phyloP scores from a whole-genome alignment of 192 early-diverging fungal species.

The Piromyces finnis region DNA sequence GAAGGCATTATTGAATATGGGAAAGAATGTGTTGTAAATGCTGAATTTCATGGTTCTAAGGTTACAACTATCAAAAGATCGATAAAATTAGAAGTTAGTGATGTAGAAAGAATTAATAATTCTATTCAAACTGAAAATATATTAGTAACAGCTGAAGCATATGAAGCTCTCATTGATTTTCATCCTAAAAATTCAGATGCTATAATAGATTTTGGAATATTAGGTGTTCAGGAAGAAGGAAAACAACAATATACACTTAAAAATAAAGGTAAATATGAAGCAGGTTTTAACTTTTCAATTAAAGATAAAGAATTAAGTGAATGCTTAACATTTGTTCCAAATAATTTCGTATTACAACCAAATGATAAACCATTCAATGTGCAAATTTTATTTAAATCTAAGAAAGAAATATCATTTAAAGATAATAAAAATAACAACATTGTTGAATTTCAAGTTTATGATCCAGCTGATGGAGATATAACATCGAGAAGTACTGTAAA shows the following conservation, averaged over 20 bases:
- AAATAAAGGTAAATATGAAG: slow-evolving; percentile 44
- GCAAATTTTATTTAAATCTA: slow-evolving; percentile 28
- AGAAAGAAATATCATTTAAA: not conserved
- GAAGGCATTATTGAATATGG: slow-evolving; percentile 27
- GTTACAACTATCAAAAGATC: slow-evolving; percentile 23
- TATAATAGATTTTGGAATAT: slow-evolving; percentile 35
- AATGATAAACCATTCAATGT: slow-evolving; percentile 39
- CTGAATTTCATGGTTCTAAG: slow-evolving; percentile 33
- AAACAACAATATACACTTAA: slow-evolving; percentile 23
- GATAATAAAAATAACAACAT: slow-evolving; percentile 14
- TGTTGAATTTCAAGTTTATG: slow-evolving; percentile 37
- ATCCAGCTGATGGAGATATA: slow-evolving; percentile 32
- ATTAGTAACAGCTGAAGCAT: slow-evolving; percentile 37
- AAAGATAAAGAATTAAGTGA: slow-evolving; percentile 25
- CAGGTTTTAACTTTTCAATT: slow-evolving; percentile 32
- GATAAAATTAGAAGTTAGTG: slow-evolving; percentile 29
- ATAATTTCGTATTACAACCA: slow-evolving; percentile 32
- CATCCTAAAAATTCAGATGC: slow-evolving; percentile 43
- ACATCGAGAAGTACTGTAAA: slow-evolving; percentile 30
- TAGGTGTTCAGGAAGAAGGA: slow-evolving; percentile 34
- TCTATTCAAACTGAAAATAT: slow-evolving; percentile 28
- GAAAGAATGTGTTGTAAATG: slow-evolving; percentile 19
- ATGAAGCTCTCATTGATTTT: slow-evolving; percentile 40
- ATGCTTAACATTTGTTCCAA: slow-evolving; percentile 22
- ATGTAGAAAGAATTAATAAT: slow-evolving; percentile 15